A percentile compares a stretch with the other conserved stretches of the same genome.
Conservation (phyloP, 352 stramenopile genomes). For the Phytophthora pluvialis region DNA sequence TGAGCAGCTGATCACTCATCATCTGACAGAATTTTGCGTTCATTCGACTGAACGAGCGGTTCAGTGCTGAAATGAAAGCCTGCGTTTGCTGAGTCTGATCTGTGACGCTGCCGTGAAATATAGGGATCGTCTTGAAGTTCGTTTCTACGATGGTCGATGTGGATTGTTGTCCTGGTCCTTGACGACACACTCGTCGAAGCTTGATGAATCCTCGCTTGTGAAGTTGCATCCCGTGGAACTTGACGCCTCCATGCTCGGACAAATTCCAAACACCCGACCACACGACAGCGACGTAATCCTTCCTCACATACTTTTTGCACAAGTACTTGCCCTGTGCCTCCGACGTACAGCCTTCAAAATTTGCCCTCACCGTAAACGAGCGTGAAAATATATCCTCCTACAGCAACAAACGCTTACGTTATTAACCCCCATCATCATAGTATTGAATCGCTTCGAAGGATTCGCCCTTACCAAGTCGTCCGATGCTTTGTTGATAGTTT, state of each 20-base stretch:
- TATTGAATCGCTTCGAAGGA: not conserved
- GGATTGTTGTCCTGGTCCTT: constrained; percentile 8
- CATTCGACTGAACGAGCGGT: constrained; percentile 21
- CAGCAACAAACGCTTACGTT: not conserved
- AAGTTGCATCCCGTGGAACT: constrained; percentile 1
- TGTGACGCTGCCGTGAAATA: constrained; percentile 48
- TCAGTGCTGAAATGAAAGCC: constrained; percentile 21
- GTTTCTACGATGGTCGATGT: constrained; percentile 47
- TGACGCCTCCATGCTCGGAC: not conserved
- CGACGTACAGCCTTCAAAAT: not conserved
- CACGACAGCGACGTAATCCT: not conserved
- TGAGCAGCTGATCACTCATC: constrained; percentile 6
- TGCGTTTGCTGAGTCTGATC: constrained; percentile 33
- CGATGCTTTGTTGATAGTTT: not conserved
- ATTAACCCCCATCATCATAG: not conserved
- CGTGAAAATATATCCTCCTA: not conserved
- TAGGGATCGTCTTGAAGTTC: constrained; percentile 43
- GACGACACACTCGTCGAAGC: constrained; percentile 7
- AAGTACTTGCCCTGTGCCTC: constrained; percentile 2
- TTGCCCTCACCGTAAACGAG: not conserved
- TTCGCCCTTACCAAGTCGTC: constrained; percentile 3
- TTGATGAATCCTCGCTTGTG: constrained; percentile 29
- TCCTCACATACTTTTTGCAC: not conserved
- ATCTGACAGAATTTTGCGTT: constrained; percentile 28
- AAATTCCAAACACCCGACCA: constrained; percentile 7